phyloP scores from a whole-genome alignment of 352 stramenopile species.

The Pythium plurisporium region DNA sequence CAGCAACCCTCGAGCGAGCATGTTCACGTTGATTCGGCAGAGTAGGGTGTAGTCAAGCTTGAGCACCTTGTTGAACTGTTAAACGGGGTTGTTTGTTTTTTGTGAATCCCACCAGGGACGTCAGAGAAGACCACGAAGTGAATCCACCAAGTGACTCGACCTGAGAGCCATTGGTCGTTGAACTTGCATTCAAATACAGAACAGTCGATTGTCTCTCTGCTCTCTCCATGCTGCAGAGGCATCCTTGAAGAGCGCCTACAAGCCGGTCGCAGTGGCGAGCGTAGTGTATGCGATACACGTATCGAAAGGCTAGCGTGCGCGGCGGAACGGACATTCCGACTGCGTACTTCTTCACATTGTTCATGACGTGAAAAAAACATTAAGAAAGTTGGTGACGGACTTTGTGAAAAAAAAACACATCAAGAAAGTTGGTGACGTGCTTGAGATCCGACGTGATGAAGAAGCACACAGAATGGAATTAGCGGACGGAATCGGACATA shows the following conservation, averaged over 20 bases:
- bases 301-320: neutral
- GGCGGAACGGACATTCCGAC: neutral
- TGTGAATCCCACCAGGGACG: too few relatives aligned
- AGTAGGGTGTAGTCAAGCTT: slow-evolving; percentile 4
- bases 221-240: too few relatives aligned
- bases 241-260: too few relatives aligned
- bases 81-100: slow-evolving; percentile 1
- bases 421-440: neutral
- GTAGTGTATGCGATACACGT: slow-evolving; percentile 19
- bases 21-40: neutral
- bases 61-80: slow-evolving; percentile 2
- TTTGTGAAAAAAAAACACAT: slow-evolving; percentile 1
- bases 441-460: slow-evolving; percentile 8
- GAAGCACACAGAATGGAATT: neutral
- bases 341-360: slow-evolving; percentile 10
- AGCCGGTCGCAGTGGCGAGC: too few relatives aligned
- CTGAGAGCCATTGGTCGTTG: neutral
- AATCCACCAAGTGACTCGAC: neutral
- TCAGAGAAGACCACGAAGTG: too few relatives aligned
- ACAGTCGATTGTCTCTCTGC: too few relatives aligned
- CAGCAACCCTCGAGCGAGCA: neutral
- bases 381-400: too few relatives aligned
- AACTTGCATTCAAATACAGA: neutral
- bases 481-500: too few relatives aligned
- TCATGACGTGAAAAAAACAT: slow-evolving; percentile 26